Conservation (phyloP, 176 grass and related monocot species). For the Chloris gayana region DNA sequence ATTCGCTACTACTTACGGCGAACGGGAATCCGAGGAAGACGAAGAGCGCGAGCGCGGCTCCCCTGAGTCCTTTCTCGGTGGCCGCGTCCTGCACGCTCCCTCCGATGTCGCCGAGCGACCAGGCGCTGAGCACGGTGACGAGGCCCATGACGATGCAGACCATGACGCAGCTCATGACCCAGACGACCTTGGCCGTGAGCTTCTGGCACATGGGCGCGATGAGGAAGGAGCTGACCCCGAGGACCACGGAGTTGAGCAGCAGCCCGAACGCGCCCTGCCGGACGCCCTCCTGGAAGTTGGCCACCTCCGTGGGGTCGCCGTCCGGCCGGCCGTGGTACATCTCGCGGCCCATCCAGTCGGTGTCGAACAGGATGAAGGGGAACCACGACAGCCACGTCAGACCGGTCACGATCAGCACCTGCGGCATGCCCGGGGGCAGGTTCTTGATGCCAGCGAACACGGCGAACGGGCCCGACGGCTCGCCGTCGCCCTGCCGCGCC, state of each 20-base stretch:
- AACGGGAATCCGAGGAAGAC: constrained; percentile 76
- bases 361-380: constrained; percentile 93
- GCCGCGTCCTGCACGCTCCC: constrained; percentile 51
- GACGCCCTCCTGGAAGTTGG: constrained; percentile 61
- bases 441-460: constrained; percentile 67
- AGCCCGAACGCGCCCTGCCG: constrained; percentile 80
- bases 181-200: constrained; percentile 55
- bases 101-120: constrained; percentile 59
- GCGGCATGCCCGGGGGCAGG: constrained; percentile 68
- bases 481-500: constrained; percentile 5
- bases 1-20: constrained; percentile 67
- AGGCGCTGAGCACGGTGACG: constrained; percentile 55
- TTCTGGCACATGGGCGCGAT: constrained; percentile 78
- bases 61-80: constrained; percentile 44
- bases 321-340: constrained; percentile 73
- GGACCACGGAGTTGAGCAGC: constrained; percentile 75
- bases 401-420: constrained; percentile 73
- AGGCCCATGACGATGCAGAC: constrained; percentile 60
- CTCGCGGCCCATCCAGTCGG: constrained; percentile 97
- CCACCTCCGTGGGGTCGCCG: constrained; percentile 40
- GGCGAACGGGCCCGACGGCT: constrained; percentile 28
- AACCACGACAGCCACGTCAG: constrained; percentile 93
- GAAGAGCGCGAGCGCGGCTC: constrained; percentile 54
- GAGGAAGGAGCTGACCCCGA: constrained; percentile 63
- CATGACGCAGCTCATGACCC: constrained; percentile 64